Percentiles rank a stretch among this genome's conserved stretches.
phyloP scores from a whole-genome alignment of 2,329 filamentous ascomycete species.

The Cladosporium sp. region DNA sequence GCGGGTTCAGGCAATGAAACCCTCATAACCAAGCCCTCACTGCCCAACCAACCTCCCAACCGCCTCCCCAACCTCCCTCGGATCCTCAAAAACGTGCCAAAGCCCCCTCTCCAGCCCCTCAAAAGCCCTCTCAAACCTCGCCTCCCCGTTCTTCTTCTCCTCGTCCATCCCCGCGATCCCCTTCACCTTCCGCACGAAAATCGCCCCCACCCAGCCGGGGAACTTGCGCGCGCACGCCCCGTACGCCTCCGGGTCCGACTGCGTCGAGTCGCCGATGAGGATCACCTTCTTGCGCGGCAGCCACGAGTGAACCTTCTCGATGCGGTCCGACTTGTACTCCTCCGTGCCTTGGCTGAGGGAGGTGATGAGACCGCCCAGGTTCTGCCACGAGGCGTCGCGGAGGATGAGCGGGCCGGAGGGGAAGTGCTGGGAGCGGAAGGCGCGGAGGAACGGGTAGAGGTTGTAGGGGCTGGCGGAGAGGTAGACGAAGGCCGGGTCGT shows the following conservation, averaged over 20 bases:
- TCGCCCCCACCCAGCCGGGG: conserved; percentile 71
- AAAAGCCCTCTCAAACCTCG: conserved; percentile 80
- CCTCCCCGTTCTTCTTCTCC: conserved; percentile 60
- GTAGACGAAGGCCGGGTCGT: conserved; percentile 78
- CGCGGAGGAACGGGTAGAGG: conserved; percentile 76
- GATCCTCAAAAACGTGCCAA: conserved; percentile 80
- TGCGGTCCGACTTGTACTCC: conserved; percentile 76
- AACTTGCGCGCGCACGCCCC: conserved; percentile 66
- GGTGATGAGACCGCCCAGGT: conserved; percentile 69
- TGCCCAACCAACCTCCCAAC: too few relatives aligned
- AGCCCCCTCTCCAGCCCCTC: conserved; percentile 59
- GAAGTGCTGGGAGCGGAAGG: conserved; percentile 66
- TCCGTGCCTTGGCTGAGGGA: conserved; percentile 75
- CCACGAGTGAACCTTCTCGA: conserved; percentile 71
- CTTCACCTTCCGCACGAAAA: conserved; percentile 78
- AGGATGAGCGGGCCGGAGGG: conserved; percentile 75
- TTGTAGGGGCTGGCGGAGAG: conserved; percentile 92
- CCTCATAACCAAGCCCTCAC: too few relatives aligned
- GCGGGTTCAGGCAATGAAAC: too few relatives aligned
- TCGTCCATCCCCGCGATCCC: conserved; percentile 67
- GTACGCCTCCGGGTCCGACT: conserved; percentile 86
- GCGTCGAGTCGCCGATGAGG: conserved; percentile 83
- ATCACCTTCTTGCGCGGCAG: conserved; percentile 74
- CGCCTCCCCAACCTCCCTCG: conserved; percentile 51
- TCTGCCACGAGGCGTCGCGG: conserved; percentile 81